Conservation (phyloP, 305 asterid genomes). For the Striga hermonthica region DNA sequence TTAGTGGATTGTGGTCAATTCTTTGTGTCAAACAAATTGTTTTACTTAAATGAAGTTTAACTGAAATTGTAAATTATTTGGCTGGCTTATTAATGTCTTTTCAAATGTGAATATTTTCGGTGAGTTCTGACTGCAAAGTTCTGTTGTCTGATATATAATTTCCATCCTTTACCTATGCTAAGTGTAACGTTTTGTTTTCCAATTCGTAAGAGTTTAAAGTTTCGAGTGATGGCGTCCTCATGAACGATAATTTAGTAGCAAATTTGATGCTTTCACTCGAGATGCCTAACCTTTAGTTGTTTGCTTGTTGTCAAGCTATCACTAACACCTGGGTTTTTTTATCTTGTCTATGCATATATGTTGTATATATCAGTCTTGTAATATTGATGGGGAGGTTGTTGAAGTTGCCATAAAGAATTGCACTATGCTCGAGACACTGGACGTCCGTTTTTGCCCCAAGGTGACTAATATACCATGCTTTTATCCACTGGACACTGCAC, state of each 20-base stretch:
- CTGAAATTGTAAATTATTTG: background rate
- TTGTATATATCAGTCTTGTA: constrained; percentile 53
- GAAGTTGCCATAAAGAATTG: constrained; percentile 64
- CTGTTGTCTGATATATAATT: no score
- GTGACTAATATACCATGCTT: constrained; percentile 31
- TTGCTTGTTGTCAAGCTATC: background rate
- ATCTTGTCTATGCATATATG: background rate
- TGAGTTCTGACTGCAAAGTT: no score
- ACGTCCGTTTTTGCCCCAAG: constrained; percentile 86
- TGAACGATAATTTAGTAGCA: no score
- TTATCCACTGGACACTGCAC: constrained; percentile 14
- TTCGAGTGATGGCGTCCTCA: no score
- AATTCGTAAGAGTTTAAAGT: no score
- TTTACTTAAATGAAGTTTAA: background rate
- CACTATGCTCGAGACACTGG: constrained; percentile 76
- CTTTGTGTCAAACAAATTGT: background rate
- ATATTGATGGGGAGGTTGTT: constrained; percentile 63
- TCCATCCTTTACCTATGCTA: no score
- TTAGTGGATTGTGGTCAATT: background rate
- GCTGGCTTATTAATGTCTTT: no score
- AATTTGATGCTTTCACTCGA: no score
- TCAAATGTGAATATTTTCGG: no score
- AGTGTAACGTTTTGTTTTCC: no score
- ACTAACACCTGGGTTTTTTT: background rate
- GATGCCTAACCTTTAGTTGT: background rate